Percentiles rank a stretch among this genome's conserved stretches.
Evolutionary conservation across 2,329 filamentous ascomycete genomes (phyloP).

Genomic region (Penicillium frequentans): DNA sequence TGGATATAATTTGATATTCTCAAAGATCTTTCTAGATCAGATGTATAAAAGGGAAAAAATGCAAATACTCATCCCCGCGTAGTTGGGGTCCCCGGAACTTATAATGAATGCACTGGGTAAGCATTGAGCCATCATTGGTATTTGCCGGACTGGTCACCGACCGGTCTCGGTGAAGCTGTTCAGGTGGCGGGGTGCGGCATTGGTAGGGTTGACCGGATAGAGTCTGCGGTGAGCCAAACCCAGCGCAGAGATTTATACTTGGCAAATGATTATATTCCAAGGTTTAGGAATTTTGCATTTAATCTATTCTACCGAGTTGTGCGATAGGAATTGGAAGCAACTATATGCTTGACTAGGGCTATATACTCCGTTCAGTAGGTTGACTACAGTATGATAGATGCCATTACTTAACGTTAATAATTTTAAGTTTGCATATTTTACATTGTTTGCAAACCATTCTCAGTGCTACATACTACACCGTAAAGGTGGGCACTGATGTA

Average conservation of each 20-base stretch:
- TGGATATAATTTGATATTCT: neutral
- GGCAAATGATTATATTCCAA: neutral
- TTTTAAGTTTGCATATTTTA: too few relatives aligned
- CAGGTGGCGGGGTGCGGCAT: slow-evolving; percentile 11
- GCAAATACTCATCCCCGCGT: neutral
- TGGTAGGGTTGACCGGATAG: slow-evolving; percentile 26
- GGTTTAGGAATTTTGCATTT: neutral
- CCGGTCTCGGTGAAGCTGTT: slow-evolving; percentile 30
- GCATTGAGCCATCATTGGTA: slow-evolving; percentile 18
- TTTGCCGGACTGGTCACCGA: slow-evolving; percentile 20
- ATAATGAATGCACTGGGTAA: slow-evolving; percentile 18
- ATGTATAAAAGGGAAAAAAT: neutral
- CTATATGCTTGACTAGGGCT: neutral
- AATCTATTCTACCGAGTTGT: neutral
- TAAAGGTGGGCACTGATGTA: neutral
- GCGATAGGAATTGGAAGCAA: neutral
- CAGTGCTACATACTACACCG: neutral
- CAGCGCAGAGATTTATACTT: slow-evolving; percentile 2
- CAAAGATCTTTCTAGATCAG: neutral
- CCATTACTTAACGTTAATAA: too few relatives aligned
- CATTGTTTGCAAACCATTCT: neutral
- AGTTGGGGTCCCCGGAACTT: slow-evolving; percentile 16
- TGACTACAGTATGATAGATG: too few relatives aligned
- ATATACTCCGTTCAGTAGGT: too few relatives aligned
- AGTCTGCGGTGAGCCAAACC: slow-evolving; percentile 36